These are phyloP conservation scores for Alternaria rosae DNA, from an alignment of 2,329 filamentous ascomycete species.

Conservation along the genomic window DNA sequence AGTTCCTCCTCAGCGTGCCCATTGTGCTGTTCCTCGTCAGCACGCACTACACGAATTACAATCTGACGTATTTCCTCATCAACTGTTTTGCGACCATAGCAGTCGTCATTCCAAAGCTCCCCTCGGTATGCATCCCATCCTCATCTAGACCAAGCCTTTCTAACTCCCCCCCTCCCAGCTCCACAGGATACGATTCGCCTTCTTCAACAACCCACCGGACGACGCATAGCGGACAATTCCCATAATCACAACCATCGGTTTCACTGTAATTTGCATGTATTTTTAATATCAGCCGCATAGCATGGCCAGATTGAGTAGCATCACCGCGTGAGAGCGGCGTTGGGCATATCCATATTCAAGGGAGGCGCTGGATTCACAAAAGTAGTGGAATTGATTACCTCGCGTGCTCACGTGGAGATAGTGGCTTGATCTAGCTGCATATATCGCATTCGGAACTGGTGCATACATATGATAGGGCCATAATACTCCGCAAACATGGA, in stretches of 20 bases:
- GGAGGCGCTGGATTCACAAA: constrained; percentile 24
- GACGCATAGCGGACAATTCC: constrained; percentile 34
- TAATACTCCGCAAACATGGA: not conserved
- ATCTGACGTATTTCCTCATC: constrained; percentile 94
- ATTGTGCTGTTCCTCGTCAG: constrained; percentile 94
- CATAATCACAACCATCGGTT: constrained; percentile 28
- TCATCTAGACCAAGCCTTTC: not conserved
- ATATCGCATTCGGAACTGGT: not conserved
- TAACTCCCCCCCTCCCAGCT: constrained; percentile 33
- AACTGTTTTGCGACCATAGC: constrained; percentile 92
- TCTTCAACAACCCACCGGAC: constrained; percentile 51
- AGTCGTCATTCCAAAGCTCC: constrained; percentile 95
- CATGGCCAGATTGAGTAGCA: constrained; percentile 39
- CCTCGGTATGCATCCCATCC: constrained; percentile 72
- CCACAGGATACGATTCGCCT: constrained; percentile 50
- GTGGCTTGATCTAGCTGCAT: constrained; percentile 13
- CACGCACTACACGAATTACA: constrained; percentile 99
- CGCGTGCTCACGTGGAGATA: constrained; percentile 15
- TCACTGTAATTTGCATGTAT: constrained; percentile 46
- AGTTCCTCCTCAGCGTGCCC: constrained; percentile 93
- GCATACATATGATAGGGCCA: not conserved
- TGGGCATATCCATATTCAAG: constrained; percentile 18
- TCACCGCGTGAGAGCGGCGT: constrained; percentile 37
- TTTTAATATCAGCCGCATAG: constrained; percentile 39
- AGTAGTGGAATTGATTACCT: constrained; percentile 16